Conservation (phyloP, 2,329 filamentous ascomycete species). For the Trichoderma sp. region DNA sequence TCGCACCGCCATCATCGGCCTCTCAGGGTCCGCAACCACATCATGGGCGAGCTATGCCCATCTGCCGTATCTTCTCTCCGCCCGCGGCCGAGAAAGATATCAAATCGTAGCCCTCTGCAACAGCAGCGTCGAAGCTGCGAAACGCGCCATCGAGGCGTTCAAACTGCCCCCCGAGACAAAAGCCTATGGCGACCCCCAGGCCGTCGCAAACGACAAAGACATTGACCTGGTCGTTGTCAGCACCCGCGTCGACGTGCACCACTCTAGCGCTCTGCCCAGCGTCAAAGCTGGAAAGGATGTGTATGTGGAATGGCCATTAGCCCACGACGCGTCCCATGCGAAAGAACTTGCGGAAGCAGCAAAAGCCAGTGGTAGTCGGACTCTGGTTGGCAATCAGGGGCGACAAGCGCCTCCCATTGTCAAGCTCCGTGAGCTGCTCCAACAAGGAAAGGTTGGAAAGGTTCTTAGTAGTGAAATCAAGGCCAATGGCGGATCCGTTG, state of each 20-base stretch:
- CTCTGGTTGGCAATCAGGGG: conserved; percentile 57
- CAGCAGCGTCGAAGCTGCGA: conserved; percentile 50
- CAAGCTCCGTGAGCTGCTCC: conserved; percentile 51
- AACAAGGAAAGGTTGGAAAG: conserved; percentile 52
- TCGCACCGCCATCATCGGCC: conserved; percentile 61
- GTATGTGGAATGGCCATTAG: conserved; percentile 64
- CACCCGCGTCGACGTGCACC: conserved; percentile 59
- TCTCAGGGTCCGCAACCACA: conserved; percentile 55
- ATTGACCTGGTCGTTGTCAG: conserved; percentile 60
- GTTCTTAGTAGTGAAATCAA: conserved; percentile 55
- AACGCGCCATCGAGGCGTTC: conserved; percentile 49
- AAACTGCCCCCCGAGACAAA: conserved; percentile 47
- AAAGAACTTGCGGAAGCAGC: conserved; percentile 47
- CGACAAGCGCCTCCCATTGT: conserved; percentile 48
- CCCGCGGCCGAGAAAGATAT: conserved; percentile 48
- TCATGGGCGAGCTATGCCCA: conserved; percentile 61
- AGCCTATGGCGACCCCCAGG: conserved; percentile 55
- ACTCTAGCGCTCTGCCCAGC: conserved; percentile 49
- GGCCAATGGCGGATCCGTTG: conserved; percentile 43
- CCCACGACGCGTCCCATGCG: conserved; percentile 47
- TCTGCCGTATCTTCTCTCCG: conserved; percentile 61
- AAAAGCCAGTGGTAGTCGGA: conserved; percentile 39
- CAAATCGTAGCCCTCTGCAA: conserved; percentile 58
- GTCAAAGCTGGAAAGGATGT: conserved; percentile 56
- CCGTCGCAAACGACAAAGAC: conserved; percentile 52